These are phyloP conservation scores for Rhododendron williamsianum DNA, from an alignment of 148 eudicot species.

Conservation along the genomic window DNA sequence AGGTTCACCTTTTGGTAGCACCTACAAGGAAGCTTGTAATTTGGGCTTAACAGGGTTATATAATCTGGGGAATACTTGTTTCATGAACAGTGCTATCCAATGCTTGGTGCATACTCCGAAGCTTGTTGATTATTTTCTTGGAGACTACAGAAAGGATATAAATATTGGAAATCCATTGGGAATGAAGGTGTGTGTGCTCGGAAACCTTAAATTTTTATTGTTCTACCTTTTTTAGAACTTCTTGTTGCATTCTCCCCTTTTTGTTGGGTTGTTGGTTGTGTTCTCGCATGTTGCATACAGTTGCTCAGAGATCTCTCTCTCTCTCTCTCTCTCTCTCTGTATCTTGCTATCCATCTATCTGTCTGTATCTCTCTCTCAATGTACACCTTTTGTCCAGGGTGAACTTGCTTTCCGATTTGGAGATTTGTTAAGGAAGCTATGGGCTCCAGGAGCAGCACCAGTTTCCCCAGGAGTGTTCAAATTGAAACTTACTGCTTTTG, in stretches of 20 bases:
- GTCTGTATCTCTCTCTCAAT: not conserved
- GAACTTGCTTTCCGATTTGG: constrained; percentile 85
- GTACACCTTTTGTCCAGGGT: constrained; percentile 39
- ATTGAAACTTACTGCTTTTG: constrained; percentile 54
- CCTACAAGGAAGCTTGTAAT: constrained; percentile 26
- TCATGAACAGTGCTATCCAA: constrained; percentile 85
- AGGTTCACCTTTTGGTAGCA: constrained; percentile 17
- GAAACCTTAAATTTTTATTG: not conserved
- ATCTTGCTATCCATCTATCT: too few relatives aligned
- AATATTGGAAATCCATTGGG: constrained; percentile 74
- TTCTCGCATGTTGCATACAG: not conserved
- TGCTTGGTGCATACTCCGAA: constrained; percentile 84
- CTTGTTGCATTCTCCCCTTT: not conserved
- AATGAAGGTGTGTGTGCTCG: constrained; percentile 49
- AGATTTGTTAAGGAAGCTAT: constrained; percentile 65
- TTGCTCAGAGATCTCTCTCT: not conserved
- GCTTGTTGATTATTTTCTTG: constrained; percentile 86
- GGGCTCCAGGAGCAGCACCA: constrained; percentile 57
- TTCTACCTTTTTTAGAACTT: not conserved
- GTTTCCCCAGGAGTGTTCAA: constrained; percentile 61
- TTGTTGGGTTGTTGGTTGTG: not conserved
- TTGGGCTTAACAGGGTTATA: constrained; percentile 78
- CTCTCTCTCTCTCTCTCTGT: not conserved
- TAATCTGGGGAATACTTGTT: constrained; percentile 93
- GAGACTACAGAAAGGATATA: constrained; percentile 65